These are phyloP conservation scores for Raphanus raphanistrum DNA, from an alignment of 345 rosid species.

Conservation along the genomic window DNA sequence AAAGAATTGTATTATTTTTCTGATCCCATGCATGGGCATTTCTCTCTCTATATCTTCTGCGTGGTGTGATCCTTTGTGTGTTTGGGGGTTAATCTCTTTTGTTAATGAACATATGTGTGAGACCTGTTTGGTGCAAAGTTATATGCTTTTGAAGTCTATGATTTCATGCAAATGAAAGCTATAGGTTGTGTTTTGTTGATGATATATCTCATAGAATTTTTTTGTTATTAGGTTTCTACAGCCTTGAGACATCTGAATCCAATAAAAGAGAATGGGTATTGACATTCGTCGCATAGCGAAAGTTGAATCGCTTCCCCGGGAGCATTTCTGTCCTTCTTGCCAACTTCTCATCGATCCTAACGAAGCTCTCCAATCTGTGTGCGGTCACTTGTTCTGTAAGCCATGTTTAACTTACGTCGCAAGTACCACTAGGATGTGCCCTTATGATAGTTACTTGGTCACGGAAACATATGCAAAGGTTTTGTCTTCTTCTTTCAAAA, in stretches of 20 bases:
- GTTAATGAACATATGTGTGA: not conserved
- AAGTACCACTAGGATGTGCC: conserved; percentile 69
- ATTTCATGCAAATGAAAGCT: not conserved
- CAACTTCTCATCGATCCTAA: conserved; percentile 67
- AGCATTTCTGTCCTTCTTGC: conserved; percentile 79
- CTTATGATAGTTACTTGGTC: conserved; percentile 77
- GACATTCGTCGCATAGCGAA: conserved; percentile 53
- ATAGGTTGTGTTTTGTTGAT: not conserved
- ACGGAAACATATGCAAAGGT: conserved; percentile 83
- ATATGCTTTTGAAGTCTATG: not conserved
- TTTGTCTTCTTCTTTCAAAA: not conserved
- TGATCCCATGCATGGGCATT: not conserved
- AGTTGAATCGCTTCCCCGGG: conserved; percentile 71
- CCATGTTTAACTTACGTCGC: conserved; percentile 64
- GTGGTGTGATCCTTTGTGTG: not conserved
- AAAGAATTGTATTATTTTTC: not conserved
- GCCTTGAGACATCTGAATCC: conserved; percentile 39
- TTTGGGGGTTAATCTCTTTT: not conserved
- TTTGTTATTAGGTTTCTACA: conserved; percentile 29
- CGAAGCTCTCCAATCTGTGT: conserved; percentile 80
- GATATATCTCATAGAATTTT: not conserved
- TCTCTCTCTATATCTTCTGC: not conserved
- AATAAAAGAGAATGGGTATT: conserved; percentile 57
- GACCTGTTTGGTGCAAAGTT: not conserved
- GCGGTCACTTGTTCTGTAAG: conserved; percentile 79